These are phyloP conservation scores for Rhododendron henanense DNA, from an alignment of 148 eudicot genomes.

Conservation along the genomic window DNA sequence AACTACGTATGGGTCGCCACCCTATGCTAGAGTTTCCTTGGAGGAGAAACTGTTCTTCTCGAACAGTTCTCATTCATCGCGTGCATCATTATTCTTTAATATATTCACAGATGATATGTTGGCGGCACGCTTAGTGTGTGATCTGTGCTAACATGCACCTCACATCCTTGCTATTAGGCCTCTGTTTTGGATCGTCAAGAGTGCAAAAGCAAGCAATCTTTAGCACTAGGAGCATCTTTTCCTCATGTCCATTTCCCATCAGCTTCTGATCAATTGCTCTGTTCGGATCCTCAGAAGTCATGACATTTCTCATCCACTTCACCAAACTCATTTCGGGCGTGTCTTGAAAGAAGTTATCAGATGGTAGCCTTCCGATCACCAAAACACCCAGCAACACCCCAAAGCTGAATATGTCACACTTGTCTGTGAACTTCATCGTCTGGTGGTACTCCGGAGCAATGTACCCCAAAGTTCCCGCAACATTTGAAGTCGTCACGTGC, in stretches of 20 bases:
- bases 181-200: conserved; percentile 70
- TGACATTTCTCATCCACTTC: conserved; percentile 73
- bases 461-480: conserved; percentile 85
- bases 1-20: background rate
- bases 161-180: conserved; percentile 88
- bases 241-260: conserved; percentile 70
- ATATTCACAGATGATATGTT: background rate
- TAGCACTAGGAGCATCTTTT: conserved; percentile 83
- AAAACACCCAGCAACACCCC: conserved; percentile 71
- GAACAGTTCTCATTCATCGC: background rate
- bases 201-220: conserved; percentile 92
- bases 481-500: conserved; percentile 61
- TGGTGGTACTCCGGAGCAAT: conserved; percentile 91
- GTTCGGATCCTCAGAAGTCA: conserved; percentile 66
- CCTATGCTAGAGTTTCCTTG: background rate
- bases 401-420: conserved; percentile 82
- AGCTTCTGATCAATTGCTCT: conserved; percentile 62
- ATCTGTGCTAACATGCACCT: conserved; percentile 77
- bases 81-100: conserved; percentile 8
- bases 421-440: conserved; percentile 80
- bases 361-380: conserved; percentile 77
- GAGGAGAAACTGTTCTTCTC: background rate
- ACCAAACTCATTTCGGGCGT: conserved; percentile 68
- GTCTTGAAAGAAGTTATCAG: conserved; percentile 57
- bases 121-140: conserved; percentile 24